phyloP scores from a whole-genome alignment of 495 filamentous ascomycete genomes.

The Tricharina praecox region DNA sequence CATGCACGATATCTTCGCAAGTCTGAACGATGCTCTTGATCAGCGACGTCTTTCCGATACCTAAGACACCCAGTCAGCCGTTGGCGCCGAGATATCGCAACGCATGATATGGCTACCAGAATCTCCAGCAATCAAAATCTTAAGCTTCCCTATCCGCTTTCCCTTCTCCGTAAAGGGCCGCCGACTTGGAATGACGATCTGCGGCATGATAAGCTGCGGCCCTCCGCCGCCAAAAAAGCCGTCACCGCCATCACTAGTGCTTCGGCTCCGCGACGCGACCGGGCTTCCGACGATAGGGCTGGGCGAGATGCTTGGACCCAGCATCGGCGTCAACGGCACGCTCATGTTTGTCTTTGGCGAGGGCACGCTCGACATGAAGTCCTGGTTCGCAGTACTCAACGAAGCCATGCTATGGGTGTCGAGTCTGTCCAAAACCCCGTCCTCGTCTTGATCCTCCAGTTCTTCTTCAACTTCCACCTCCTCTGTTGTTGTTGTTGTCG shows the following conservation, averaged over 20 bases:
- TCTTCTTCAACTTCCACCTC: conserved; percentile 2
- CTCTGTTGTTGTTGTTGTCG: no score
- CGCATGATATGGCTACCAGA: conserved; percentile 60
- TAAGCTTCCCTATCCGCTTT: conserved; percentile 67
- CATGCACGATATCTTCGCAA: conserved; percentile 94
- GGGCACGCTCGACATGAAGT: conserved; percentile 6
- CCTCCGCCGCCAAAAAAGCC: conserved; percentile 27
- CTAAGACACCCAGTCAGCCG: no score
- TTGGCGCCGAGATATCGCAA: no score
- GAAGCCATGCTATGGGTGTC: conserved; percentile 23
- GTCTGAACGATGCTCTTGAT: conserved; percentile 84
- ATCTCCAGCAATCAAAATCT: conserved; percentile 72
- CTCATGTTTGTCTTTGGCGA: conserved; percentile 14
- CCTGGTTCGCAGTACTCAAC: conserved; percentile 17
- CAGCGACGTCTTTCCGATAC: conserved; percentile 71
- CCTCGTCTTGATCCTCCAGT: conserved; percentile 22
- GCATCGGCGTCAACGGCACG: conserved; percentile 20
- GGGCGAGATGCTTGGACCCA: conserved; percentile 15
- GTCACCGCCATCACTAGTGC: conserved; percentile 28
- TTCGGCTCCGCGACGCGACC: conserved; percentile 14
- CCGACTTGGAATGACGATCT: conserved; percentile 83
- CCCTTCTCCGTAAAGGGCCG: conserved; percentile 81
- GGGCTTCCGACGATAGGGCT: conserved; percentile 7
- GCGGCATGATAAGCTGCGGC: conserved; percentile 94
- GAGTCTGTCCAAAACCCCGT: conserved; percentile 22